Conservation (phyloP, 441 rosid genomes). For the Geranium incanum region DNA sequence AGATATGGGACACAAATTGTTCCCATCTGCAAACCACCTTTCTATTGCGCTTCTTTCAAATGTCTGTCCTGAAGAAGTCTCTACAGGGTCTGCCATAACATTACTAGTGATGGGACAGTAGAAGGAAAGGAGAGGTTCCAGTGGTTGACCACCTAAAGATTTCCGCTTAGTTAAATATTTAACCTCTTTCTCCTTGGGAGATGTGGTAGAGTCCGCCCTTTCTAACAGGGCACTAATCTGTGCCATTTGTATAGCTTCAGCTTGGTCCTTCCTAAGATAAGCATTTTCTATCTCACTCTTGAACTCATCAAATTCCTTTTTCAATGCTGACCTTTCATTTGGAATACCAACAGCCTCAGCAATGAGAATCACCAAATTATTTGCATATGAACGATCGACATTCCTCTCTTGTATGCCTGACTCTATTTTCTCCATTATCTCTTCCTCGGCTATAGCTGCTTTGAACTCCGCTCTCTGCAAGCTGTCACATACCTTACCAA, state of each 20-base stretch:
- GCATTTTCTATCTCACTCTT: slow-evolving; percentile 52
- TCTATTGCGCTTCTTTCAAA: slow-evolving; percentile 60
- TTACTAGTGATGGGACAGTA: slow-evolving; percentile 60
- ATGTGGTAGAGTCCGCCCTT: no score
- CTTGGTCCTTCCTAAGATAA: slow-evolving; percentile 41
- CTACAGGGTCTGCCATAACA: slow-evolving; percentile 64
- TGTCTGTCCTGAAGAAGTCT: slow-evolving; percentile 67
- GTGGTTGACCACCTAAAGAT: slow-evolving; percentile 52
- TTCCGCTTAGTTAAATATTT: slow-evolving; percentile 46
- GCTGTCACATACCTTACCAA: no score
- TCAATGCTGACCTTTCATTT: slow-evolving; percentile 39
- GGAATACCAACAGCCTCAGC: slow-evolving; percentile 59
- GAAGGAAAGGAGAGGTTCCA: slow-evolving; percentile 58
- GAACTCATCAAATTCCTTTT: slow-evolving; percentile 51
- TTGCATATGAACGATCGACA: slow-evolving; percentile 17
- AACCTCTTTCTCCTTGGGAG: slow-evolving; percentile 39
- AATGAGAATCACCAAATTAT: slow-evolving; percentile 40
- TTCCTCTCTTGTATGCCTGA: slow-evolving; percentile 55
- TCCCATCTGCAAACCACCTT: slow-evolving; percentile 59
- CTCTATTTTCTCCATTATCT: slow-evolving; percentile 52
- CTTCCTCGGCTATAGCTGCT: slow-evolving; percentile 36
- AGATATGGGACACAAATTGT: slow-evolving; percentile 48
- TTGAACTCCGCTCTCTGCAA: no score
- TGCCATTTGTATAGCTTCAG: slow-evolving; percentile 66
- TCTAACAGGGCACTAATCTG: slow-evolving; percentile 33